Evolutionary conservation across 345 rosid species (phyloP).

Genomic region (Gossypium ekmanianum): DNA sequence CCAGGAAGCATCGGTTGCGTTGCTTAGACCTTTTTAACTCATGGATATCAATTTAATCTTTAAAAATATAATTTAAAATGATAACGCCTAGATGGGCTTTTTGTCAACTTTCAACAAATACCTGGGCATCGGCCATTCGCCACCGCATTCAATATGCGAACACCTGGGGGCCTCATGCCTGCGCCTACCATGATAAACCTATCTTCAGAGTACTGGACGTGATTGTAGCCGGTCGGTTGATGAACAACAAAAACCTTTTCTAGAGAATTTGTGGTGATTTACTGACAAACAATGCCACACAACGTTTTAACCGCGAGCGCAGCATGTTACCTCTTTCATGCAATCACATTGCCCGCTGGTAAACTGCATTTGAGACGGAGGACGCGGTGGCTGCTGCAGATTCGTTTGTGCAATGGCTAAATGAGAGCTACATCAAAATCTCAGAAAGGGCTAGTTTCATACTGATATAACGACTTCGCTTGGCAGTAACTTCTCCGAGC

Average conservation of each 20-base stretch:
- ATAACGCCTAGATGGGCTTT: background rate
- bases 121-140: background rate
- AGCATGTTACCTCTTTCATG: background rate
- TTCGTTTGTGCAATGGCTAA: background rate
- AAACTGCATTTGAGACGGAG: too few relatives aligned
- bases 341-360: background rate
- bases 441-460: conserved; percentile 54
- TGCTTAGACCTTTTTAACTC: background rate
- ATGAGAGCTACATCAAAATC: background rate
- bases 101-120: background rate
- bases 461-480: conserved; percentile 72
- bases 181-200: background rate
- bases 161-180: background rate
- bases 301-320: background rate
- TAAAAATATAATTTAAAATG: too few relatives aligned
- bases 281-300: background rate
- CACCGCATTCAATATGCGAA: background rate
- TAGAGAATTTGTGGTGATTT: background rate
- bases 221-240: background rate
- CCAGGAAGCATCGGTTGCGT: background rate
- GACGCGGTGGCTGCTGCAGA: background rate
- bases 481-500: conserved; percentile 37
- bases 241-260: background rate
- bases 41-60: too few relatives aligned
- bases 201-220: background rate